Evolutionary conservation across 352 stramenopile genomes (phyloP).

Genomic region (Aphanomyces invadans): DNA sequence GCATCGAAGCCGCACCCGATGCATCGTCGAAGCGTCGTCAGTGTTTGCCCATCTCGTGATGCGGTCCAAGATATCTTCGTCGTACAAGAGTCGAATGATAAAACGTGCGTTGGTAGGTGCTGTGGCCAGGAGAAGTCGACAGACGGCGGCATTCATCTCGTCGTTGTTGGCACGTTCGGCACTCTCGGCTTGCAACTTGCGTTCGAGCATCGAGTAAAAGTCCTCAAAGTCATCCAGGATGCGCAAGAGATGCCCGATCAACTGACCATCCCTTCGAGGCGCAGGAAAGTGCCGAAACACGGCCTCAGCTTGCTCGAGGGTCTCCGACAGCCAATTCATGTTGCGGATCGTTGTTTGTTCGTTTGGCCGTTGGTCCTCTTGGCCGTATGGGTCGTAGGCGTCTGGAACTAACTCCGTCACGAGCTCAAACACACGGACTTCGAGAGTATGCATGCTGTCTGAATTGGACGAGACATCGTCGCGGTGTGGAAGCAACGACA

Average conservation of each 20-base stretch:
- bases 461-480: background rate
- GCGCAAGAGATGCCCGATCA: slow-evolving; percentile 69
- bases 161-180: slow-evolving; percentile 37
- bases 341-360: slow-evolving; percentile 49
- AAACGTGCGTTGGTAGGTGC: slow-evolving; percentile 62
- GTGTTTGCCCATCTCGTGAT: slow-evolving; percentile 58
- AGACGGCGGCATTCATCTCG: slow-evolving; percentile 44
- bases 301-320: slow-evolving; percentile 66
- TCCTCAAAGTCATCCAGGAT: slow-evolving; percentile 76
- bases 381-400: background rate
- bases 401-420: slow-evolving; percentile 47
- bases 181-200: slow-evolving; percentile 53
- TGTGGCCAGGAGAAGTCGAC: slow-evolving; percentile 63
- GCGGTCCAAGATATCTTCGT: slow-evolving; percentile 70
- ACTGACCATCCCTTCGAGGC: slow-evolving; percentile 69
- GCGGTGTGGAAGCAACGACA: background rate
- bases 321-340: slow-evolving; percentile 75
- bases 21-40: slow-evolving; percentile 45
- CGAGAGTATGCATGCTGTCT: slow-evolving; percentile 38
- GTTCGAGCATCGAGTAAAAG: slow-evolving; percentile 73
- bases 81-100: slow-evolving; percentile 63
- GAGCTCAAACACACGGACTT: slow-evolving; percentile 53
- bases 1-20: too few species aligned
- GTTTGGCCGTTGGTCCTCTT: slow-evolving; percentile 26
- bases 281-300: slow-evolving; percentile 63